A percentile compares a stretch with the other conserved stretches of the same genome.
Evolutionary conservation across 331 rosid species (phyloP).

Genomic region (Acacia pycnantha): DNA sequence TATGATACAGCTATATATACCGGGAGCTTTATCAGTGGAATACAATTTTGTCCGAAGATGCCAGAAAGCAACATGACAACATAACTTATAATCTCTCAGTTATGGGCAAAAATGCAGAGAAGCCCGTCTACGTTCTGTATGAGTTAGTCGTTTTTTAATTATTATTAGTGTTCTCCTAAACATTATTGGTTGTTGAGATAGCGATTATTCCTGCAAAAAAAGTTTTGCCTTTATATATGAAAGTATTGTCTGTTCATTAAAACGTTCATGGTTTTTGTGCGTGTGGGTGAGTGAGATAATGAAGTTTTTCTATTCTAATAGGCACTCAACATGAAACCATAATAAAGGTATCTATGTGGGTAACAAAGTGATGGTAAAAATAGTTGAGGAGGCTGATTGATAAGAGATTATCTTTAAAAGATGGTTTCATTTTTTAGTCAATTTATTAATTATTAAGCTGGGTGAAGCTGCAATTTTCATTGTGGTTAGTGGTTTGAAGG

Average conservation of each 20-base stretch:
- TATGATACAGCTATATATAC: neutral
- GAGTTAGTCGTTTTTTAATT: neutral
- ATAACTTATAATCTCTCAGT: neutral
- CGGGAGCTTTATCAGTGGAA: conserved; percentile 7
- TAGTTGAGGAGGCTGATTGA: neutral
- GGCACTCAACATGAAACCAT: neutral
- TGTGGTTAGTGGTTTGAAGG: neutral
- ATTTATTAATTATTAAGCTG: neutral
- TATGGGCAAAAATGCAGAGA: neutral
- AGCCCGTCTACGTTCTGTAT: neutral
- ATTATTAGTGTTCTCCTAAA: neutral
- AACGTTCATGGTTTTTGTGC: neutral
- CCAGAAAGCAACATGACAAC: conserved; percentile 8
- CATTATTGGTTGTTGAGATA: neutral
- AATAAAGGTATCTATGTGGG: neutral
- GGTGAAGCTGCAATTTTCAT: neutral
- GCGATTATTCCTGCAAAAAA: neutral
- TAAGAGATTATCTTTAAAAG: neutral
- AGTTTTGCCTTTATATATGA: neutral
- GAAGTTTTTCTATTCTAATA: neutral
- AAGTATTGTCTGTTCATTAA: neutral
- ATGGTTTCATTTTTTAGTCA: neutral
- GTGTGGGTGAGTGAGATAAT: no score
- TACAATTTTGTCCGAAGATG: conserved; percentile 12
- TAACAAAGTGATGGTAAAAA: neutral